Conservation (phyloP, 495 filamentous ascomycete genomes). For the Friedmanniomyces endolithicus region DNA sequence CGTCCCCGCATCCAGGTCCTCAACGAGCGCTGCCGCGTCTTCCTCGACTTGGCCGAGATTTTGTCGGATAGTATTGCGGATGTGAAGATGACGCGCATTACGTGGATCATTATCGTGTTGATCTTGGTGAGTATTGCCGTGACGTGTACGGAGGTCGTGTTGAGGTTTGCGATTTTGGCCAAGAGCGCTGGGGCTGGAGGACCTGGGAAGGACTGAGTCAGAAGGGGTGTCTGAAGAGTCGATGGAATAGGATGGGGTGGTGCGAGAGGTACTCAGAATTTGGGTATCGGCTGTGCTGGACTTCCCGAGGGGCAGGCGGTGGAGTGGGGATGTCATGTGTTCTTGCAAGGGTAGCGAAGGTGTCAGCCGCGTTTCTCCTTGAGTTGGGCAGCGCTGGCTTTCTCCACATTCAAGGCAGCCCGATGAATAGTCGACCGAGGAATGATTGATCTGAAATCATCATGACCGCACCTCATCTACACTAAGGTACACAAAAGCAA, state of each 20-base stretch:
- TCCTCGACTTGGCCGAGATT: slow-evolving; percentile 93
- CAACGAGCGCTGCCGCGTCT: slow-evolving; percentile 92
- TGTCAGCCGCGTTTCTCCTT: no score
- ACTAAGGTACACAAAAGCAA: no score
- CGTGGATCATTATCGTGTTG: slow-evolving; percentile 95
- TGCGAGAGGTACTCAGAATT: no score
- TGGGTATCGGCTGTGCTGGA: no score
- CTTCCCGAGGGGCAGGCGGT: no score
- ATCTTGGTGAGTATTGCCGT: slow-evolving; percentile 85
- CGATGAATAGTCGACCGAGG: no score
- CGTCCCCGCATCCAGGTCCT: slow-evolving; percentile 86
- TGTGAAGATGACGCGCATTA: slow-evolving; percentile 84
- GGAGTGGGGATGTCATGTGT: no score
- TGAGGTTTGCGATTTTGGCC: slow-evolving; percentile 69
- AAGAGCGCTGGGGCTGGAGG: background rate
- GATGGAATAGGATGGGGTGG: background rate
- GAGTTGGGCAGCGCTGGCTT: no score
- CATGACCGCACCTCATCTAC: no score
- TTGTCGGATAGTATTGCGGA: slow-evolving; percentile 84
- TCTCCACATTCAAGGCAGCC: no score
- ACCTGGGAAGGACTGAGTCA: slow-evolving; percentile 47
- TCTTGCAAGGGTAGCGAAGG: no score
- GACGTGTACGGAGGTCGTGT: slow-evolving; percentile 75
- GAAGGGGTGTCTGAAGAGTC: slow-evolving; percentile 53
- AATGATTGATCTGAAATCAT: no score